A percentile compares a stretch with the other conserved stretches of the same genome.
Conservation (phyloP, 2,329 filamentous ascomycete genomes). For the Calonectria crousiana region DNA sequence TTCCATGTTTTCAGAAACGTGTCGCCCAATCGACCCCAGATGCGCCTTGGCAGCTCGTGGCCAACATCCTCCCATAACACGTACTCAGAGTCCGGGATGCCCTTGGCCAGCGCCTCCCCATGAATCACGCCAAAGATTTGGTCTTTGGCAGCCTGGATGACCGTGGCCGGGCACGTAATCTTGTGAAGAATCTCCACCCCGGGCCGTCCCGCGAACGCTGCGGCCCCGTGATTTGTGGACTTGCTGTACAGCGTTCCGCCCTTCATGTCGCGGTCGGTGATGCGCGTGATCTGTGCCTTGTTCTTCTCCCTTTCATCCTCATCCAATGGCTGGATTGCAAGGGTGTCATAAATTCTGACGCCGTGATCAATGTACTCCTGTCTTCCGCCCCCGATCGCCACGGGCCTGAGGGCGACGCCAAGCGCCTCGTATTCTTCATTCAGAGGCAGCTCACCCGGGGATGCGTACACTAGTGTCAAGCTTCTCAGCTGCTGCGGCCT, state of each 20-base stretch:
- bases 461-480: conserved; percentile 40
- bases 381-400: conserved; percentile 7
- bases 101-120: conserved; percentile 41
- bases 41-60: conserved; percentile 33
- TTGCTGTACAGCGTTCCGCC: conserved; percentile 45
- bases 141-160: conserved; percentile 46
- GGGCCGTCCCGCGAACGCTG: conserved; percentile 39
- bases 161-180: conserved; percentile 43
- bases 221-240: conserved; percentile 42
- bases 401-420: background rate
- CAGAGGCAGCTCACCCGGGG: conserved; percentile 35
- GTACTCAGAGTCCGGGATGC: conserved; percentile 36
- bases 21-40: conserved; percentile 24
- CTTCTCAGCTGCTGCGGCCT: conserved; percentile 35
- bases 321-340: conserved; percentile 23
- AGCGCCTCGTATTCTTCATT: background rate
- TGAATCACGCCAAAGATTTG: conserved; percentile 45
- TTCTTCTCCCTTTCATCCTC: conserved; percentile 19
- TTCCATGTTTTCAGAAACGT: conserved; percentile 24
- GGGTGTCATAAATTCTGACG: conserved; percentile 18
- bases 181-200: conserved; percentile 36
- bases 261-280: conserved; percentile 28
- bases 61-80: conserved; percentile 39
- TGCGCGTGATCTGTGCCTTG: background rate
- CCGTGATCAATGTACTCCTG: conserved; percentile 3